Conservation (phyloP, 2,329 filamentous ascomycete species). For the Penicillium sp. region DNA sequence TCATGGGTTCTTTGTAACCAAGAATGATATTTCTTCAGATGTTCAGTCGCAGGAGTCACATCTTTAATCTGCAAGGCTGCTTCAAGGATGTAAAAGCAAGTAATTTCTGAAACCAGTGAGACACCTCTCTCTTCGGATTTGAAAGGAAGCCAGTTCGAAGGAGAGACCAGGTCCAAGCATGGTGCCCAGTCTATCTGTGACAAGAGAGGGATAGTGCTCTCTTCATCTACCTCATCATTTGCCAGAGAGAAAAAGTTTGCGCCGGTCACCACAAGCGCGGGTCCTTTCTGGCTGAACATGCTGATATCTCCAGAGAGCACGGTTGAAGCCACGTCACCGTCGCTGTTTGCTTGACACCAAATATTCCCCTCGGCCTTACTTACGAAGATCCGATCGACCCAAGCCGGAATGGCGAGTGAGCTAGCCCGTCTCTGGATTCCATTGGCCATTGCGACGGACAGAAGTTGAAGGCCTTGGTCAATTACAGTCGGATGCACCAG, state of each 20-base stretch:
- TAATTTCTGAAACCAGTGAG: not conserved
- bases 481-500: slow-evolving; percentile 10
- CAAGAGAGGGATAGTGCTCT: not conserved
- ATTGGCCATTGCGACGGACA: slow-evolving; percentile 1
- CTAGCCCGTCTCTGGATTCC: not conserved
- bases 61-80: not conserved
- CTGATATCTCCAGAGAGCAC: not conserved
- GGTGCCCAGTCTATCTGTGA: not conserved
- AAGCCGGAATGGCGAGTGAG: not conserved
- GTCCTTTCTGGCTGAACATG: not conserved
- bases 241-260: not conserved
- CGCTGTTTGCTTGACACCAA: no score
- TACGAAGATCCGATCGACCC: not conserved
- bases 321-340: no score
- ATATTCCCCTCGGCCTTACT: no score
- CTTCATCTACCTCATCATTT: not conserved
- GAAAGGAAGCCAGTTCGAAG: not conserved
- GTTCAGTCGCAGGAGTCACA: no score
- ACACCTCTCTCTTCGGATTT: not conserved
- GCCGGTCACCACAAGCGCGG: not conserved
- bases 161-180: not conserved
- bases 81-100: not conserved
- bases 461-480: slow-evolving; percentile 12
- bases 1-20: no score
- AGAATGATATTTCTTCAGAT: no score